A percentile compares a stretch with the other conserved stretches of the same genome.
These are phyloP conservation scores for Phaeomoniella chlamydospora DNA, from an alignment of 2,329 filamentous ascomycete genomes.

Conservation along the genomic window DNA sequence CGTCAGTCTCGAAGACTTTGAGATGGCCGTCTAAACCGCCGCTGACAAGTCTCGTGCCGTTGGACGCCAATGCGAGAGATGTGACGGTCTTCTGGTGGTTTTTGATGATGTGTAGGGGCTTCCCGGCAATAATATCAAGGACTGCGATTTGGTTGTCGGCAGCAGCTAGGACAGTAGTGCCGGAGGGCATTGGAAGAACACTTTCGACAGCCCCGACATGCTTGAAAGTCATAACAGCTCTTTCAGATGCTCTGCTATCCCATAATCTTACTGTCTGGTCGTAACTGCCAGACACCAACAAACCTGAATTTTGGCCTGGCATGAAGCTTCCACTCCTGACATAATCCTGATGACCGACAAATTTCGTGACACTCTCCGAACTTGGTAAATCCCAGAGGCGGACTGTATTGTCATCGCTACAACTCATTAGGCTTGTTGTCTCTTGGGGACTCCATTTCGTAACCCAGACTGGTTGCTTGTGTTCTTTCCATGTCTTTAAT, in stretches of 20 bases:
- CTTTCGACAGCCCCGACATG: conserved; percentile 79
- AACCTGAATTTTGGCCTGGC: conserved; percentile 53
- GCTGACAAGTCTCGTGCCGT: conserved; percentile 66
- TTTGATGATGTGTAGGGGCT: conserved; percentile 70
- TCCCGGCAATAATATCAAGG: conserved; percentile 80
- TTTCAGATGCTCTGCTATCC: conserved; percentile 63
- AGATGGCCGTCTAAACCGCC: conserved; percentile 90
- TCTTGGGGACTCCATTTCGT: conserved; percentile 86
- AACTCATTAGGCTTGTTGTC: conserved; percentile 73
- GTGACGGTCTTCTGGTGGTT: conserved; percentile 99
- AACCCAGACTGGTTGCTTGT: conserved; percentile 87
- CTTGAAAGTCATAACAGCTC: conserved; percentile 82
- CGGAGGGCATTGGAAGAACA: conserved; percentile 74
- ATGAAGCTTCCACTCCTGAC: conserved; percentile 79
- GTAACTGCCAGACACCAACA: conserved; percentile 83
- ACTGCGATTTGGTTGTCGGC: conserved; percentile 80
- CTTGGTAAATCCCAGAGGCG: conserved; percentile 86
- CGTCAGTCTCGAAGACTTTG: conserved; percentile 88
- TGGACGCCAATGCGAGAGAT: conserved; percentile 65
- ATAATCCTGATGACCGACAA: conserved; percentile 82
- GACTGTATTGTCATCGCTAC: conserved; percentile 85
- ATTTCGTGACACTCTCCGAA: conserved; percentile 60
- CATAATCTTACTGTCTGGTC: conserved; percentile 86
- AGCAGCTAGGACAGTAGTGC: conserved; percentile 72
- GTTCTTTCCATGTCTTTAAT: conserved; percentile 84